Evolutionary conservation across 371 early-diverging fungal species (phyloP), one percentile per base, ranked within the genome.

Genomic region (Apophysomyces variabilis): DNA sequence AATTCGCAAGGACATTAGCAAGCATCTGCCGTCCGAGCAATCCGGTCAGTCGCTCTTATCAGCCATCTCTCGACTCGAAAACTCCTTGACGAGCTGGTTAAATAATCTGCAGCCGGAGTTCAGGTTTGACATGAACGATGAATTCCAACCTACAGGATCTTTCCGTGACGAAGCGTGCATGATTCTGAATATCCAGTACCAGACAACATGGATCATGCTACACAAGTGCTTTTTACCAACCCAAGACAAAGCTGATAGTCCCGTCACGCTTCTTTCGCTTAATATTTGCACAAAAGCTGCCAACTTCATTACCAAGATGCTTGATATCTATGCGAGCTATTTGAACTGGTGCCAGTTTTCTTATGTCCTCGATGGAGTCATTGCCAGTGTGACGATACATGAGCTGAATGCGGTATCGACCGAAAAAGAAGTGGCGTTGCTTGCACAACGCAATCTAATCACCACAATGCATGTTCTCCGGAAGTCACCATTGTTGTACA

Each of bases 1-100:
- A 46, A 85, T 85, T 38, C 71, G 85, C 57, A 85, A 81, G 61
- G 69, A 83, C 11, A 79, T 83, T 46, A 75, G 80, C 46, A 79
- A 79, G 21, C 73, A 81, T 37, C 73, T 60, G 62, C 85, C 64
- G 59, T 80, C 68, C 54, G 78, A 70, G 62, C 81, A 62, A 63
- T 81, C 64, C 46, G 83, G 58, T 54, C 83, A 67, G 67, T 81
- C 66, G 47, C 70, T 59, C 56, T 70, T 62, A 50, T 81, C 69
- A 62, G 77, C 77, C 43, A 77, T 85, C 41, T 79, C 81, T 1
- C 70, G 79, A n/a, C 59, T 85, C 41, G 82, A 83, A 43, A 83
- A 82, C 41, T 72, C 79, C 1, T 62, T 85, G 46, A 75, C 83
- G 1, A 62, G 71, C 37, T 85, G 85, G 85, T 47, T 79, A 18